Evolutionary conservation across 129 eudicot species (phyloP), one percentile per base, ranked within the genome.

Genomic region (Deinandra increscens): DNA sequence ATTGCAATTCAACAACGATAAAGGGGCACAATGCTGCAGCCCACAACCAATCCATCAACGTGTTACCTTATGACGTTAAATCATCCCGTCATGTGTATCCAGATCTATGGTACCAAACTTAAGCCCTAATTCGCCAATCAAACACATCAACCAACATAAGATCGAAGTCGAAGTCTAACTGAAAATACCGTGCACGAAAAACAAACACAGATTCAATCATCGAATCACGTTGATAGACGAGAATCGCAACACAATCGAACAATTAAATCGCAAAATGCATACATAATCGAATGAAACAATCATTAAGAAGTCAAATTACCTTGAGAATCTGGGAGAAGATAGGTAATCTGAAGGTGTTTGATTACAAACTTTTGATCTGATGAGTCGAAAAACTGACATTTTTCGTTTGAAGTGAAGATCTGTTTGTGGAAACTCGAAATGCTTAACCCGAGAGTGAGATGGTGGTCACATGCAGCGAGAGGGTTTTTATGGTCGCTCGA

Each of bases 51-150:
- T 73, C 72, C 45, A 74, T 66, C 56, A 39, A 74, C 64, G 42
- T 15, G 37, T 73, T 73, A 73, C 72, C 78, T 36, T 36, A 36
- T 36, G 8, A 54, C 39, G 74, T 38, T 53, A 22, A 54, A 22
- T 63, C 78, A 73, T 63, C 53, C 42, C 43, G 76, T 54, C 55
- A 42, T 17, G 58, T 54, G 75, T 37, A 55, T 70, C 66, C 65
- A 39, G 65, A 55, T 36, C 48, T 70, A 55, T 5, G 56, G 75
- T 59, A 71, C 34, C 49, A 67, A 66, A 55, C 34, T 51, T 75
- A 66, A 66, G 73, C 79, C 79, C 73, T 67, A 75, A 59, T 68
- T 68, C 68, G 62, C 53, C 69, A 59, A 76, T 67, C 68, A 66
- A 13, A 67, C 68, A 59, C 48, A 36, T 41, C 68, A 53, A 64